Evolutionary conservation across 768 basidiomycete genomes (phyloP).

Genomic region (Tubosaeta brunneosetosa): DNA sequence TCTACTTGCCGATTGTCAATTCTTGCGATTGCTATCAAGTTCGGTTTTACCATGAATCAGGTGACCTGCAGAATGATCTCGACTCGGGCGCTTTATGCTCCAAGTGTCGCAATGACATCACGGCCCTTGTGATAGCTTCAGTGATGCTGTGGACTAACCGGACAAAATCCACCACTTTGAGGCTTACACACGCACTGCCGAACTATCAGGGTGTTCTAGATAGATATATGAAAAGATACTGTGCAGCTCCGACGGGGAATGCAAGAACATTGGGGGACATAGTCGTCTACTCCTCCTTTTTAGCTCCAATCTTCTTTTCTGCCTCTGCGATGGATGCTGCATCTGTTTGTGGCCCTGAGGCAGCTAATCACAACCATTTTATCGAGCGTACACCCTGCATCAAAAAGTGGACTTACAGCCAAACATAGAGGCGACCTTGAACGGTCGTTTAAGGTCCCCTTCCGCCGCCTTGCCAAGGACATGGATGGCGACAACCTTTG

Average conservation of each 20-base stretch:
- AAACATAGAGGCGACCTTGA: constrained; percentile 73
- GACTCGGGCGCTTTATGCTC: not conserved
- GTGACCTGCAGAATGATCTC: too few relatives aligned
- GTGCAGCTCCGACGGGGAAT: constrained; percentile 3
- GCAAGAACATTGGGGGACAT: constrained; percentile 12
- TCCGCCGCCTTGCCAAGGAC: constrained; percentile 72
- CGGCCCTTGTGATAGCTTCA: not conserved
- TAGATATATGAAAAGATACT: constrained; percentile 11
- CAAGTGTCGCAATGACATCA: not conserved
- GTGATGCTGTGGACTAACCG: not conserved
- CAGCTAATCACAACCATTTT: constrained; percentile 29
- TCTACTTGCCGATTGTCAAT: too few relatives aligned
- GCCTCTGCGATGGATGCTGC: constrained; percentile 83
- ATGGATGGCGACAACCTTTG: constrained; percentile 80
- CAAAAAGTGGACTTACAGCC: constrained; percentile 45
- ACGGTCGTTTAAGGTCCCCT: constrained; percentile 87
- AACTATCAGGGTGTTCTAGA: constrained; percentile 2
- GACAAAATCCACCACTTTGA: not conserved
- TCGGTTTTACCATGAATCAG: too few relatives aligned
- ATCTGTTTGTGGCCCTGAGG: constrained; percentile 76
- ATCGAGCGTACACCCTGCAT: not conserved
- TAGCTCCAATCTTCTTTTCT: constrained; percentile 75
- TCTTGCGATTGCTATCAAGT: too few relatives aligned
- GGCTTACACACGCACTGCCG: not conserved
- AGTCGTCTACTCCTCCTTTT: constrained; percentile 65